Evolutionary conservation across 2,329 filamentous ascomycete species (phyloP).

Genomic region (Colletotrichum magnum): DNA sequence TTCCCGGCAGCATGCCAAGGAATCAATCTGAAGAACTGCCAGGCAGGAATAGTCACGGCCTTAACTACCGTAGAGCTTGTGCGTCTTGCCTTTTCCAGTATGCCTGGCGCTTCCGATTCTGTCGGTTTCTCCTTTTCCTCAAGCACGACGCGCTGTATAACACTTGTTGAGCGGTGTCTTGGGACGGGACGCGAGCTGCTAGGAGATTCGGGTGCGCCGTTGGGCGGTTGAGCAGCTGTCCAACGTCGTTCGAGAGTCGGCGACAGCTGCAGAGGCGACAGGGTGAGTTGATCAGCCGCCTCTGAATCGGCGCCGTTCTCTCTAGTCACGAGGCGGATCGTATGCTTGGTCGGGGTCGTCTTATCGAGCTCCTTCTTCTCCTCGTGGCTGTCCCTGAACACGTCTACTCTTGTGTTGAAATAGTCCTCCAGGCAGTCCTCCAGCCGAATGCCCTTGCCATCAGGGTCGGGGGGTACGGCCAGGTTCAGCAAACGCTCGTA

Average conservation of each 20-base stretch:
- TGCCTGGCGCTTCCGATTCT: conserved; percentile 56
- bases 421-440: conserved; percentile 95
- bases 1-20: conserved; percentile 84
- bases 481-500: conserved; percentile 93
- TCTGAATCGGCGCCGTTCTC: conserved; percentile 47
- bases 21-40: conserved; percentile 96
- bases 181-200: conserved; percentile 51
- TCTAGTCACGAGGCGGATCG: conserved; percentile 52
- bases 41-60: conserved; percentile 94
- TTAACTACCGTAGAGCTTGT: conserved; percentile 72
- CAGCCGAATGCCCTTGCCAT: conserved; percentile 80
- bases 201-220: conserved; percentile 41
- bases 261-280: conserved; percentile 50
- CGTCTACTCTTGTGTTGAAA: conserved; percentile 94
- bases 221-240: conserved; percentile 24
- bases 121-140: conserved; percentile 64
- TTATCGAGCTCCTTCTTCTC: conserved; percentile 61
- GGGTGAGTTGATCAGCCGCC: conserved; percentile 50
- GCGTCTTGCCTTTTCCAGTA: conserved; percentile 59
- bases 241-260: conserved; percentile 43
- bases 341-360: conserved; percentile 48
- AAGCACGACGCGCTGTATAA: conserved; percentile 72
- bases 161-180: conserved; percentile 69
- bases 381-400: conserved; percentile 78
- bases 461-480: conserved; percentile 83